Conservation (phyloP, 805 yeast species). For the Ogataea wickerhamii region DNA sequence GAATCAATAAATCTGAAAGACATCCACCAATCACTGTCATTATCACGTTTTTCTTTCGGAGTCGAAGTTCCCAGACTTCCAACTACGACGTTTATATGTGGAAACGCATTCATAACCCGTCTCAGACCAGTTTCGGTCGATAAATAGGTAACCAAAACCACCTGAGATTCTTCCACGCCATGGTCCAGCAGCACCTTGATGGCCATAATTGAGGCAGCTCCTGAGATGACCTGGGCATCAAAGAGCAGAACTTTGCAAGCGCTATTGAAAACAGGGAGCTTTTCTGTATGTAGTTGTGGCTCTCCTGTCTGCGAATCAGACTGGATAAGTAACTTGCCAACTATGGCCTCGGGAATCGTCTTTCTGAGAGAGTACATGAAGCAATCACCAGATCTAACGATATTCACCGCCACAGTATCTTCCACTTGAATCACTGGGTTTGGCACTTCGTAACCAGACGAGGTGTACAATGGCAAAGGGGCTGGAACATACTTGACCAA, state of each 20-base stretch:
- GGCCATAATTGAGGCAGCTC: conserved; percentile 95
- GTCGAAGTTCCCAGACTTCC: conserved; percentile 53
- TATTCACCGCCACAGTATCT: conserved; percentile 66
- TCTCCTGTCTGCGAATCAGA: conserved; percentile 89
- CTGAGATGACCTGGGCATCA: conserved; percentile 87
- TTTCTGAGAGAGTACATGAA: conserved; percentile 75
- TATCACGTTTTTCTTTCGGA: conserved; percentile 20
- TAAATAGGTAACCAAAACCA: conserved; percentile 65
- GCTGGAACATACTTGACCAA: conserved; percentile 39
- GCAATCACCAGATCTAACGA: conserved; percentile 90
- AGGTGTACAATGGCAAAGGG: conserved; percentile 35
- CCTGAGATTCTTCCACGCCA: conserved; percentile 56
- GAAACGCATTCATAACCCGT: conserved; percentile 71
- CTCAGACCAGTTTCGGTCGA: conserved; percentile 78
- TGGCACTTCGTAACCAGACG: conserved; percentile 31
- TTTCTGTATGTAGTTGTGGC: conserved; percentile 84
- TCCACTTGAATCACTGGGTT: conserved; percentile 37
- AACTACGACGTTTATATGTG: conserved; percentile 61
- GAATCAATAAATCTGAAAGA: conserved; percentile 69
- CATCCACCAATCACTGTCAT: conserved; percentile 56
- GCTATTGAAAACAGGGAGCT: conserved; percentile 47
- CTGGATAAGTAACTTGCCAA: conserved; percentile 85
- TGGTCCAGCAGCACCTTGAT: conserved; percentile 83
- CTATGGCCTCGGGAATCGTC: conserved; percentile 69
- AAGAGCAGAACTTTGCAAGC: conserved; percentile 56